These are phyloP conservation scores for Viola pubescens DNA, from an alignment of 441 rosid genomes.

Conservation along the genomic window DNA sequence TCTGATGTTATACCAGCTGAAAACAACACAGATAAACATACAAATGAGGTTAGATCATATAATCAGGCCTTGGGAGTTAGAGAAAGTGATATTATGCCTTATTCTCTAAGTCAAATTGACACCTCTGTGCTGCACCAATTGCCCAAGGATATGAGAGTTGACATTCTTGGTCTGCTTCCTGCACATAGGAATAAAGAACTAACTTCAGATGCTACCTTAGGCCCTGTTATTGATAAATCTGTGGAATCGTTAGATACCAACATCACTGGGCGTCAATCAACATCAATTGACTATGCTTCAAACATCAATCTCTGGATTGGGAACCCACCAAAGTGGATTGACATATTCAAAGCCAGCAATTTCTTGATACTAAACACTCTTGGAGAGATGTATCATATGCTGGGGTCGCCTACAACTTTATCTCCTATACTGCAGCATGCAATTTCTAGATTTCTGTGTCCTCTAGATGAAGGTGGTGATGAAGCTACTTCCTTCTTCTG, in stretches of 20 bases:
- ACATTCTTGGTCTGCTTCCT: conserved; percentile 59
- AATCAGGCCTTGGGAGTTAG: conserved; percentile 20
- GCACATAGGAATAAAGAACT: conserved; percentile 37
- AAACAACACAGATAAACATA: conserved; percentile 27
- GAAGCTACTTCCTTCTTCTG: conserved; percentile 42
- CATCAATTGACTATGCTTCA: conserved; percentile 18
- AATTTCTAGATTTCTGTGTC: conserved; percentile 28
- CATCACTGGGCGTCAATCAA: conserved; percentile 27
- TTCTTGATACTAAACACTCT: conserved; percentile 35
- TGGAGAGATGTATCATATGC: conserved; percentile 50
- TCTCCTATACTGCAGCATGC: conserved; percentile 49
- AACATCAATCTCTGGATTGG: conserved; percentile 53
- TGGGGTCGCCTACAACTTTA: conserved; percentile 38
- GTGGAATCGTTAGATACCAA: conserved; percentile 22
- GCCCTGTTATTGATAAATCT: conserved; percentile 26
- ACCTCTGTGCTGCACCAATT: conserved; percentile 64
- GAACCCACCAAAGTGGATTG: conserved; percentile 76
- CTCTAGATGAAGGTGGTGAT: conserved; percentile 30
- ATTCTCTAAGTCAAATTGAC: conserved; percentile 79
- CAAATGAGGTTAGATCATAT: conserved; percentile 26
- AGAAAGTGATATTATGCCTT: conserved; percentile 55
- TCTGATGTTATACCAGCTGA: conserved; percentile 22
- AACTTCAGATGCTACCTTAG: conserved; percentile 26
- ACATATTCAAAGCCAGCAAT: conserved; percentile 51
- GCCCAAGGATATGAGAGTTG: conserved; percentile 71